Conservation (phyloP, 225 moss, liverwort and hornwort genomes). For the Antitrichia curtipendula region DNA sequence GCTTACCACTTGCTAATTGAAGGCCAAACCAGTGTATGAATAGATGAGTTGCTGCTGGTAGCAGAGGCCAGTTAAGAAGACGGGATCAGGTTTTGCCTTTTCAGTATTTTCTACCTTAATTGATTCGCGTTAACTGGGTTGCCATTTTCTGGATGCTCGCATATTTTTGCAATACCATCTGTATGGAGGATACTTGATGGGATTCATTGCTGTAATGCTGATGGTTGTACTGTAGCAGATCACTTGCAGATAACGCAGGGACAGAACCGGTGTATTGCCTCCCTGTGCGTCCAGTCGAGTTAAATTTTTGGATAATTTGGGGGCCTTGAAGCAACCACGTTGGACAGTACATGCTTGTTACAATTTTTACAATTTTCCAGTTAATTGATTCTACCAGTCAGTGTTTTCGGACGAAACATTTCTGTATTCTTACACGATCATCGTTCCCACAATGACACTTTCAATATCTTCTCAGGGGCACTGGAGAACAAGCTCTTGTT, state of each 20-base stretch:
- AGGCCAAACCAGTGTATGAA: not conserved
- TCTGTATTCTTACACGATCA: not conserved
- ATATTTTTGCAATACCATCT: not conserved
- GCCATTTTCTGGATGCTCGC: not conserved
- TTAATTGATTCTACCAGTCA: not conserved
- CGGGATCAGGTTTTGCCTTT: not conserved
- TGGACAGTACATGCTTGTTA: not conserved
- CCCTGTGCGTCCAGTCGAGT: not conserved
- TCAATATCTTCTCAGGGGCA: not conserved
- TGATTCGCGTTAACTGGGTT: not conserved
- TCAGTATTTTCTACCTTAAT: not conserved
- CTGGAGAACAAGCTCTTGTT: not conserved
- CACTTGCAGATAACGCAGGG: not conserved
- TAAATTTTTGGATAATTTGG: not conserved
- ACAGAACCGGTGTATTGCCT: not conserved
- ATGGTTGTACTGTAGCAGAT: not conserved
- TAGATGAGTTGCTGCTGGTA: not conserved
- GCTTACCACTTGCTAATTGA: not conserved
- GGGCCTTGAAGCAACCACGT: not conserved
- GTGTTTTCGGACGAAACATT: not conserved
- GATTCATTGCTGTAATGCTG: not conserved
- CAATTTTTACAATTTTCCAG: not conserved
- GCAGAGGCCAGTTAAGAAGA: not conserved
- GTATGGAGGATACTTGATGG: not conserved
- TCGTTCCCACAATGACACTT: not conserved